Base-by-base conservation (phyloP, 2,329 filamentous ascomycete genomes). In the Apiospora sp. region DNA sequence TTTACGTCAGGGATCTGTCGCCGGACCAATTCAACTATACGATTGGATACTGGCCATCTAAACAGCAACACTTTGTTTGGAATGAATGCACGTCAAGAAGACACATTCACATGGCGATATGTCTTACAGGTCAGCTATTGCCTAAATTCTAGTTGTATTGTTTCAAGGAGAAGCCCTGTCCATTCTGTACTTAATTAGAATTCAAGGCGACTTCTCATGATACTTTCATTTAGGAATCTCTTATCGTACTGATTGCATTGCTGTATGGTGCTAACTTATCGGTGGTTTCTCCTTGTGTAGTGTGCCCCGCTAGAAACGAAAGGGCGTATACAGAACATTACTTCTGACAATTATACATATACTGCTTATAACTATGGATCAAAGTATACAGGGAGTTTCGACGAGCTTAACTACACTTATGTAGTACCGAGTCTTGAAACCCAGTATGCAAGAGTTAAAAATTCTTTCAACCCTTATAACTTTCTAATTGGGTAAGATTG, bases 41-140 rank as follows among this genome's bases (percentile, higher is more conserved):
- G 19, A 0, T 30, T 75, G 2, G 73, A 75, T 41, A 74, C 71
- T 4, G 75, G 75, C 1, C 74, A 73, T 2, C 67, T 77, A 0
- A 54, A 76, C 34, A 76, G 75, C 70, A 70, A 74, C n/a, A 41
- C 70, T 10, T 22, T 73, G 4, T 67, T 76, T 1, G 75, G 75
- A 0, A 37, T 75, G 1, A 77, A 77, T 37, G 41, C 74, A 0
- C 75, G 71, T 0, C 13, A 24, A 4, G 43, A 74, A 10, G 37
- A 74, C 4, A 71, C 72, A 19, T 30, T 76, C 12, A 64, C 41
- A 10, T 71, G 43, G 51, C 71, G 75, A 71, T 64, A 73, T 13
- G 71, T 73, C 1, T n/a, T 76, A 4, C 68, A 75, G 44, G 67
- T 68, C 6, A 43, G 37, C 30, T 6, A 37, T 37, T 37, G 37